Base-by-base conservation (phyloP, 441 rosid genomes). In the Hypseocharis bilobata region DNA sequence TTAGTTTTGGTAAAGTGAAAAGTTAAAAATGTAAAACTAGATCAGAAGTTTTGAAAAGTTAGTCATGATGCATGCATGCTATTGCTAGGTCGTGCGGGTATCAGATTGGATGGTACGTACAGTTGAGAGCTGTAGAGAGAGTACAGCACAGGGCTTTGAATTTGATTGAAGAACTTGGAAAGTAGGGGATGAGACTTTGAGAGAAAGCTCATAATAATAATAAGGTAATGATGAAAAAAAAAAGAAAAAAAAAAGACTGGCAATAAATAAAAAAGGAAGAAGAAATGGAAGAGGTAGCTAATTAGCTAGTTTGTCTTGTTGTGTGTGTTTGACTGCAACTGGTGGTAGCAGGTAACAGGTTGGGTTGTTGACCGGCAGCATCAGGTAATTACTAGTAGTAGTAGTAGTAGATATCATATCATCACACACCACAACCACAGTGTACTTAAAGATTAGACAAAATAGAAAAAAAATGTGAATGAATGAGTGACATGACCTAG, bases 301-400 rank as follows among this genome's bases (percentile, higher is more conserved):
- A 19, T 44, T 25, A 1, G 26, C 19, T 17, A 0, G 23, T 51
- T 51, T 51, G 28, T 22, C 26, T 19, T 19, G 26, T 49, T 58
- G 10, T 2, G 11, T 5, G 23, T 16, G 38, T 58, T 3, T 16
- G 32, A n/a, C 23, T 32, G 29, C 38, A 59, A 59, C 0, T 26
- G 42, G 42, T 36, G 42, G 42, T 36, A 36, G 42, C 14, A 51
- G 57, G 27, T 22, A 51, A 51, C 3, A 51, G 28, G 57, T 22
- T 20, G 57, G 57, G 57, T 22, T 51, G 57, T 51, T 51, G 57
- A 51, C 57, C 57, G 13, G 26, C 57, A 51, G 22, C 57, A 51
- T 20, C 57, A 51, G 57, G 56, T 47, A 22, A 47, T 47, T 47
- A 17, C 56, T 51, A 22, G 49, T 17, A 42, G 17, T 42, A 42